phyloP scores from a whole-genome alignment of 805 yeast species.

The Candida xiaguanensis region DNA sequence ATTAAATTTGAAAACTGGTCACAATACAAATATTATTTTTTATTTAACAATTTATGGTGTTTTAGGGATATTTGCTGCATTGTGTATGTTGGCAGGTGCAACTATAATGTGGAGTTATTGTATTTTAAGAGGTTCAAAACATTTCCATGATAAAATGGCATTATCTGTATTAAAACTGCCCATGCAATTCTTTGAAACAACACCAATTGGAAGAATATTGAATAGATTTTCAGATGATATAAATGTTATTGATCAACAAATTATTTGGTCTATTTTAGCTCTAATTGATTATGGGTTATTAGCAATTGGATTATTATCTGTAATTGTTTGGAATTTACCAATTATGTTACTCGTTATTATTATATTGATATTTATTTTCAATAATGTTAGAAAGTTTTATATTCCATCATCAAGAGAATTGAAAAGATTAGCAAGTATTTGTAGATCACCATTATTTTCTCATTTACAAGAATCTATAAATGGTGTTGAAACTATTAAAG shows the following conservation, averaged over 20 bases:
- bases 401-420: constrained; percentile 34
- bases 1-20: constrained; percentile 21
- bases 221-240: constrained; percentile 38
- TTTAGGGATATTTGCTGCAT: constrained; percentile 24
- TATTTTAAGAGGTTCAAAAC: constrained; percentile 25
- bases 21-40: constrained; percentile 20
- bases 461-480: constrained; percentile 34
- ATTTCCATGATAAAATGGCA: constrained; percentile 37
- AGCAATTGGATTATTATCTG: constrained; percentile 24
- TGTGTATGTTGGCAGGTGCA: constrained; percentile 22
- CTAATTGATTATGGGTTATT: constrained; percentile 19
- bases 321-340: constrained; percentile 30
- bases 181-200: constrained; percentile 40
- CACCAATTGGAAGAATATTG: constrained; percentile 37
- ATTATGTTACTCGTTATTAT: constrained; percentile 25
- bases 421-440: constrained; percentile 27
- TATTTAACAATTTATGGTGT: constrained; percentile 23
- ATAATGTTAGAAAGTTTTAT: constrained; percentile 23
- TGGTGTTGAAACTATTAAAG: constrained; percentile 33
- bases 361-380: constrained; percentile 24
- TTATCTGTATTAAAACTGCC: constrained; percentile 32
- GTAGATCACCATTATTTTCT: constrained; percentile 29
- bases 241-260: constrained; percentile 25
- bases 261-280: constrained; percentile 26
- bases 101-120: constrained; percentile 27